Evolutionary conservation across 1,284 basidiomycete genomes (phyloP).

Genomic region (Leccinum pachyderme): DNA sequence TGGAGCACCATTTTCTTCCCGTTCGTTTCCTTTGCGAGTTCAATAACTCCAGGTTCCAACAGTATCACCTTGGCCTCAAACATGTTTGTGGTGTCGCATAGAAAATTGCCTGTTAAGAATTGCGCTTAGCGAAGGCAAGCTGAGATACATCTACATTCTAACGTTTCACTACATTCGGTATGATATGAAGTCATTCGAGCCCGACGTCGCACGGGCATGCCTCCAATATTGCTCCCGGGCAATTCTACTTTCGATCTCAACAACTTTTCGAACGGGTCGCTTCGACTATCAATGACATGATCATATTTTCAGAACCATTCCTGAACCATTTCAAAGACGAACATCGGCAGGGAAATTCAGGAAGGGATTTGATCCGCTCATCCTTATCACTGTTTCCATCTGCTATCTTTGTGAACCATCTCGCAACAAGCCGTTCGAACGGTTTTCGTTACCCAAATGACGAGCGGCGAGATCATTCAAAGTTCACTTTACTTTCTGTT

Average conservation of each 20-base stretch:
- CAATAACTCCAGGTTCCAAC: not conserved
- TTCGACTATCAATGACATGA: not conserved
- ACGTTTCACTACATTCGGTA: no score
- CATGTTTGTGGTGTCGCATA: not conserved
- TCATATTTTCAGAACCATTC: not conserved
- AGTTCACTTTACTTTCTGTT: not conserved
- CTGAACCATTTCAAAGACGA: no score
- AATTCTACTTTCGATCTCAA: not conserved
- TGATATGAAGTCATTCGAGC: not conserved
- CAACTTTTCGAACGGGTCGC: not conserved
- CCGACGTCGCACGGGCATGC: not conserved
- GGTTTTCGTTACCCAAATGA: not conserved
- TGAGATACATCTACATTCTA: not conserved
- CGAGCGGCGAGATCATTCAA: no score
- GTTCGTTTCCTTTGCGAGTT: not conserved
- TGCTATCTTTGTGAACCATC: not conserved
- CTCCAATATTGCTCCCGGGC: not conserved
- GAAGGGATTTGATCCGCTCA: not conserved
- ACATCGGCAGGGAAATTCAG: not conserved
- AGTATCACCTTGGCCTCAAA: not conserved
- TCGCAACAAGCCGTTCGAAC: not conserved
- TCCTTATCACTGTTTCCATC: not conserved
- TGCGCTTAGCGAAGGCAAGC: not conserved
- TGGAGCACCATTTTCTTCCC: not conserved
- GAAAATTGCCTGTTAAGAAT: not conserved